Conservation (phyloP, 2,329 filamentous ascomycete genomes). For the Claviceps spartinae region DNA sequence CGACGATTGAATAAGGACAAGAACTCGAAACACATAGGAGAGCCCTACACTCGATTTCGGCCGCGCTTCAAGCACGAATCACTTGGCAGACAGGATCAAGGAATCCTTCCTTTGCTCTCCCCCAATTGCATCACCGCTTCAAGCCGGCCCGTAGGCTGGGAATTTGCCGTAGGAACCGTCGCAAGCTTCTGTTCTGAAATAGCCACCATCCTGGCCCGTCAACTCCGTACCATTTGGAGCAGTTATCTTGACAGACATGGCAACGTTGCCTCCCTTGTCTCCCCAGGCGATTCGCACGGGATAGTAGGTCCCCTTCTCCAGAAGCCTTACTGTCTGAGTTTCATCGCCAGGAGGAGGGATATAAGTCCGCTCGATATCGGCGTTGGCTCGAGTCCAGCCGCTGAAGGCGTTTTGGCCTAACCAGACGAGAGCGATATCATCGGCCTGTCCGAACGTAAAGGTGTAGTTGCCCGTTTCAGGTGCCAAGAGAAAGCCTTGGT, state of each 20-base stretch:
- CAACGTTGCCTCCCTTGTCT: constrained; percentile 6
- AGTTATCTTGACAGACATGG: constrained; percentile 7
- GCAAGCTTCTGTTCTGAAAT: constrained; percentile 8
- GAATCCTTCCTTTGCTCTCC: not conserved
- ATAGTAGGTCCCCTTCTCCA: constrained; percentile 7
- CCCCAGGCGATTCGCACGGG: constrained; percentile 6
- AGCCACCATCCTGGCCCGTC: constrained; percentile 6
- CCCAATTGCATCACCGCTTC: not conserved
- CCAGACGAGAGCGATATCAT: constrained; percentile 7
- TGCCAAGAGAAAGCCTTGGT: constrained; percentile 7
- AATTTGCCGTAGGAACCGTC: constrained; percentile 7
- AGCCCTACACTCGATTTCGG: not conserved
- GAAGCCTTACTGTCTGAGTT: constrained; percentile 5
- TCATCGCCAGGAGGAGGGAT: constrained; percentile 8
- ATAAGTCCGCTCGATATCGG: constrained; percentile 7
- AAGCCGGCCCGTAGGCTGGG: constrained; percentile 5
- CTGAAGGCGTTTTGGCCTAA: constrained; percentile 5
- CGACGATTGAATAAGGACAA: not conserved
- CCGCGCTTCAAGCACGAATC: not conserved
- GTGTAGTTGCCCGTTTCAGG: constrained; percentile 7
- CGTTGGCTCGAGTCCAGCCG: constrained; percentile 7
- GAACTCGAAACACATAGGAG: not conserved
- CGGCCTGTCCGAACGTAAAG: constrained; percentile 7
- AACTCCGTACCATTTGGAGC: constrained; percentile 7
- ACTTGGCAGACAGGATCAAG: not conserved